Evolutionary conservation across 306 rosid genomes (phyloP).

Genomic region (Acacia melanoxylon): DNA sequence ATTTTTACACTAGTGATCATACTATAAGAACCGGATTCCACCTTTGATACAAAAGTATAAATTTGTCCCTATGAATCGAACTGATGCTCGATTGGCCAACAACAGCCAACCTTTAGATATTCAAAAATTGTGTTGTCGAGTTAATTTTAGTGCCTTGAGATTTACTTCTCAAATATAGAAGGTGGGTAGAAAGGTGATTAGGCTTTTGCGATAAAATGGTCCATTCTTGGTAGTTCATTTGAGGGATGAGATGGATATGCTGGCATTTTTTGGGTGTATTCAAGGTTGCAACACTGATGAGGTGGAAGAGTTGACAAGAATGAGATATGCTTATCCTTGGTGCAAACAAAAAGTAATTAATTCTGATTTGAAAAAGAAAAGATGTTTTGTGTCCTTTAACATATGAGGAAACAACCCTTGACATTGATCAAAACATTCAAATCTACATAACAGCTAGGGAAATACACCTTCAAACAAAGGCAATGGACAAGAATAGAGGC

Average conservation of each 20-base stretch:
- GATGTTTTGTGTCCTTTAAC: conserved; percentile 96
- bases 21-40: conserved; percentile 51
- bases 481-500: no score
- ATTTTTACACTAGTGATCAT: no score
- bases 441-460: conserved; percentile 98
- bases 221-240: conserved; percentile 93
- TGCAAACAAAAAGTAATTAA: conserved; percentile 96
- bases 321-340: conserved; percentile 99
- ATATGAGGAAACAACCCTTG: conserved; percentile 96
- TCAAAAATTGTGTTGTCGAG: conserved; percentile 91
- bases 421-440: conserved; percentile 79
- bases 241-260: conserved; percentile 98
- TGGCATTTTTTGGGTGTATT: conserved; percentile 97
- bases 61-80: conserved; percentile 89
- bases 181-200: conserved; percentile 86
- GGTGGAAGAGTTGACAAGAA: conserved; percentile 95
- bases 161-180: conserved; percentile 95
- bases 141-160: conserved; percentile 82
- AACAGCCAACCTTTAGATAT: conserved; percentile 83
- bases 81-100: conserved; percentile 94
- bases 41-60: conserved; percentile 86
- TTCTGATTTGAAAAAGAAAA: conserved; percentile 92
- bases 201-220: conserved; percentile 72
- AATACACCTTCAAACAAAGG: conserved; percentile 29
- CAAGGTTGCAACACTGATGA: conserved; percentile 91